A percentile compares a stretch with the other conserved stretches of the same genome.
Evolutionary conservation across 257 asterid genomes (phyloP).

Genomic region (Ilex asprella): DNA sequence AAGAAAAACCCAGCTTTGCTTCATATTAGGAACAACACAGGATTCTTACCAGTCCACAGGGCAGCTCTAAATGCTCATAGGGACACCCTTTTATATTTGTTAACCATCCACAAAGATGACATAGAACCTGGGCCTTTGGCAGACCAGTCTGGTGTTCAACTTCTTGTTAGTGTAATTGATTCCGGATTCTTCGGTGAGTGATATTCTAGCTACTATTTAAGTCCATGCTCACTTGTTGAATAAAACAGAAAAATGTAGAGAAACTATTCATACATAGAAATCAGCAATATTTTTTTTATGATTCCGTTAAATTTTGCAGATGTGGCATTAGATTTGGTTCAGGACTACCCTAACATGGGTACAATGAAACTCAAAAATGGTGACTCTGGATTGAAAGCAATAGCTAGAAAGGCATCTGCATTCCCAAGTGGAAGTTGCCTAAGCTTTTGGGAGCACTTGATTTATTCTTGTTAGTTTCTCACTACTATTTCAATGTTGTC

Average conservation of each 20-base stretch:
- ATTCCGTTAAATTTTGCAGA: neutral
- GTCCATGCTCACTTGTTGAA: too few species aligned
- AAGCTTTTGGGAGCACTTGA: neutral
- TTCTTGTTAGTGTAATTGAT: too few species aligned
- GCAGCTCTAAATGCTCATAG: neutral
- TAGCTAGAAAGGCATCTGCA: neutral
- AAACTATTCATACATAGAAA: too few species aligned
- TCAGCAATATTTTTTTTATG: too few species aligned
- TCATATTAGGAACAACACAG: neutral
- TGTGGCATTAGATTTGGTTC: conserved; percentile 2
- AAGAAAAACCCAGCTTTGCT: neutral
- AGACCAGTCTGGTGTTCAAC: too few species aligned
- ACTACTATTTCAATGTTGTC: too few species aligned
- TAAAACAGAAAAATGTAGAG: too few species aligned
- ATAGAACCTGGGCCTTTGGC: too few species aligned
- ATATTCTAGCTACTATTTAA: too few species aligned
- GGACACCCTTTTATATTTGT: neutral
- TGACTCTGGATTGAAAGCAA: neutral
- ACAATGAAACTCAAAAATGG: neutral
- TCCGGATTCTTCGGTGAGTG: too few species aligned
- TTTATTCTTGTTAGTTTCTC: neutral
- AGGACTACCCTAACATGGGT: neutral
- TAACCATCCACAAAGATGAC: too few species aligned
- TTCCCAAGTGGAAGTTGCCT: neutral
- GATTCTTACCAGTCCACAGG: neutral